Evolutionary conservation across 371 early-diverging fungal species (phyloP), one percentile per base, ranked within the genome.

Genomic region (Lichtheimia ramosa): DNA sequence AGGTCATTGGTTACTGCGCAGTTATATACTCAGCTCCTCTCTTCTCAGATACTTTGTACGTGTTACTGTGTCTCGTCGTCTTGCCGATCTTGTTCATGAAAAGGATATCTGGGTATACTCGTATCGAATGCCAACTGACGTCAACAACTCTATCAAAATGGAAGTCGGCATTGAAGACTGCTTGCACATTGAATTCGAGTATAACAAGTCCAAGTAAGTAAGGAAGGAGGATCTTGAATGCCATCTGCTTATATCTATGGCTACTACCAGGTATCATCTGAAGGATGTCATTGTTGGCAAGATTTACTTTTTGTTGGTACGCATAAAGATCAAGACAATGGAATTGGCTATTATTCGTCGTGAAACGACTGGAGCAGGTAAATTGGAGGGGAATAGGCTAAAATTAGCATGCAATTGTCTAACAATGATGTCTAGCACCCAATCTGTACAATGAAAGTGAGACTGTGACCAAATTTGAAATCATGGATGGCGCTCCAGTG

Each of bases 401-500:
- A 25, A 21, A 51, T 23, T 23, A 15, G 7, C 34, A 43, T 28
- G 40, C n/a, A 18, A 6, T 34, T 6, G 10, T 8, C 23, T 0
- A 20, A 21, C 13, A 24, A 24, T 20, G n/a, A 48, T 3, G 18
- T 23, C 1, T 69, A 72, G 94, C 92, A 28, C 96, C 96, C 13
- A 97, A 96, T 67, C 92, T 96, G 69, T 96, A 95, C 79, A 96
- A 96, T 67, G 98, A 98, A 79, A 95, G 93, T 70, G 98, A 99
- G 74, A 97, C 96, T 0, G 89, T 99, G 34, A 96, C 97, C 54
- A 96, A 95, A 74, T 98, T 95, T 69, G 98, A 99, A 71, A 97
- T 99, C 68, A 97, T 99, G 98, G 99, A 99, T 74, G 99, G 99
- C 5, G 97, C 97, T 20, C 98, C 99, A 23, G 96, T 96, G 7